Percentiles rank a stretch among this genome's conserved stretches.
Conservation (phyloP, 2,329 filamentous ascomycete genomes). For the Claviceps sp. region DNA sequence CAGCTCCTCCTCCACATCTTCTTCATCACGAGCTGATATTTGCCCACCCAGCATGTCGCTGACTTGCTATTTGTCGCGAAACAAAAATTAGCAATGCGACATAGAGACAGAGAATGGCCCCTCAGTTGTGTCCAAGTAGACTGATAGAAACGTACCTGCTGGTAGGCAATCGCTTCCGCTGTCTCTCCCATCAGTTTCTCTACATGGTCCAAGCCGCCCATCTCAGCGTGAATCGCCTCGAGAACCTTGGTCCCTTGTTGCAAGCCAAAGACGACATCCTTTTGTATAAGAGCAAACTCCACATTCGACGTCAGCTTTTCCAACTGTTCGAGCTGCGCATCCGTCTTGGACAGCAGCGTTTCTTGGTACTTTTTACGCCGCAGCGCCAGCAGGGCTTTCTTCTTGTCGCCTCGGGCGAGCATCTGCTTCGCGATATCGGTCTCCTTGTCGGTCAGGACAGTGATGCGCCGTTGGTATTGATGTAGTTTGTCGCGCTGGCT, state of each 20-base stretch:
- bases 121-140: background rate
- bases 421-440: constrained; percentile 76
- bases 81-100: background rate
- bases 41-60: constrained; percentile 79
- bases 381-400: constrained; percentile 71
- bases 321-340: constrained; percentile 84
- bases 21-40: constrained; percentile 90
- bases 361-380: constrained; percentile 97
- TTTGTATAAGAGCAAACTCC: constrained; percentile 93
- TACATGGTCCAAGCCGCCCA: constrained; percentile 86
- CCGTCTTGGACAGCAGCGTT: constrained; percentile 74
- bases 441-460: constrained; percentile 72
- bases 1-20: constrained; percentile 93
- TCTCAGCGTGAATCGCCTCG: constrained; percentile 84
- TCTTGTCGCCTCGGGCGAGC: constrained; percentile 66
- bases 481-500: constrained; percentile 94
- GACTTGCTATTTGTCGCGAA: constrained; percentile 51
- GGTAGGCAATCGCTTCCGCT: constrained; percentile 82
- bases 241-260: constrained; percentile 85
- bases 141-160: constrained; percentile 45
- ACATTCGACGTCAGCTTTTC: constrained; percentile 80
- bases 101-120: background rate
- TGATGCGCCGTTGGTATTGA: constrained; percentile 87
- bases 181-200: constrained; percentile 92
- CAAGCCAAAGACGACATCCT: constrained; percentile 85